Base-by-base conservation (phyloP, 1,284 basidiomycete species). In the Porogramme epimiltina region DNA sequence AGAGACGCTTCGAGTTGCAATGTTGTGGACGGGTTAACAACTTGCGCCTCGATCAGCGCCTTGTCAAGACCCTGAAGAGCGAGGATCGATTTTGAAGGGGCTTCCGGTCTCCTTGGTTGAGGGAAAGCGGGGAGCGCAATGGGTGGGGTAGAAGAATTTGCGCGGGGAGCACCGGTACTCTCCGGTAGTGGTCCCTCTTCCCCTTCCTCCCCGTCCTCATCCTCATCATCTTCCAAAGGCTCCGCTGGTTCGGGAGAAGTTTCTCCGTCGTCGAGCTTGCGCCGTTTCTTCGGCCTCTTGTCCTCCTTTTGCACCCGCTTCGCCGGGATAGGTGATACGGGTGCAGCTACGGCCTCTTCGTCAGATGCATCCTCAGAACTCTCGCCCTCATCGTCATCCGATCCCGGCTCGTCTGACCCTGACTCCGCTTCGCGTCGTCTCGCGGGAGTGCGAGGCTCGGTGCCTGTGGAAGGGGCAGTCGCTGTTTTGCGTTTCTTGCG, bases 21-120 rank as follows among this genome's bases (percentile, higher is more conserved):
- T 1, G 77, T 70, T 2, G 73, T 70, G 3, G 76, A 63, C 25
- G 91, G 82, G 53, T 89, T 77, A 20, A 95, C 78, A 26, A 92
- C 66, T 52, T 85, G 80, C 5, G 92, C 93, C 54, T 84, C 79
- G 23, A 88, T 70, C 5, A 94, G 73, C 16, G 86, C 89, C 58
- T 77, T 75, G 62, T 93, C 91, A 13, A 95, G 75, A 34, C 91
- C 91, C 68, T 93, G 91, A 26, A 86, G 73, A 4, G 84, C 84
- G 16, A 94, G 80, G 19, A 80, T 72, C 8, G 79, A 73, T 58
- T 84, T 83, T 23, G 85, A 86, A 1, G 91, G 91, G 1, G 87
- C 83, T 54, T 86, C 75, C 0, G 91, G 91, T 26, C 80, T 73
- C 4, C 75, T 73, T 4, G 91, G 90, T 4, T 85, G 70, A 2